Conservation (phyloP, 2,329 filamentous ascomycete species). For the Elsinoe perseae region DNA sequence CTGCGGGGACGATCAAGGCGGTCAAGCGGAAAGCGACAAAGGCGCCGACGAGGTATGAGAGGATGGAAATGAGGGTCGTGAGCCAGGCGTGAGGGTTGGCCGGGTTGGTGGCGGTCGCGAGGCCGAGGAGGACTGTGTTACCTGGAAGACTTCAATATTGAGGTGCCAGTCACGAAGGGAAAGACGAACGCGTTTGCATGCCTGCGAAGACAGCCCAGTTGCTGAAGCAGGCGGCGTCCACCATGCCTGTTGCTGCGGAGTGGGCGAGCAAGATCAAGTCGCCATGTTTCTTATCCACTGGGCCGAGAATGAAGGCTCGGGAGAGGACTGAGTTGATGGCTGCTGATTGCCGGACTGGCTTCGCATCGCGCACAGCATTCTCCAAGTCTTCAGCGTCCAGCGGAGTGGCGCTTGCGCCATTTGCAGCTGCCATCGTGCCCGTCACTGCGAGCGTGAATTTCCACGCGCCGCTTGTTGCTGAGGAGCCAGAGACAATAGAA, state of each 20-base stretch:
- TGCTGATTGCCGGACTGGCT: neutral
- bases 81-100: conserved; percentile 47
- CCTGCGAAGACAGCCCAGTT: conserved; percentile 44
- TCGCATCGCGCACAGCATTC: neutral
- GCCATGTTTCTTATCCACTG: conserved; percentile 26
- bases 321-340: neutral
- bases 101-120: conserved; percentile 49
- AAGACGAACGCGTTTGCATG: conserved; percentile 44
- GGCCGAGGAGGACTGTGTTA: conserved; percentile 57
- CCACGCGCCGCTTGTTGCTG: too few relatives aligned
- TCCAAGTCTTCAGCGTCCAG: neutral
- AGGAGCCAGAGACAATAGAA: neutral
- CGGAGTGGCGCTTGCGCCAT: too few relatives aligned
- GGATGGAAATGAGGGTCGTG: conserved; percentile 47
- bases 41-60: conserved; percentile 48
- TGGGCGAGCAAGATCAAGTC: conserved; percentile 33
- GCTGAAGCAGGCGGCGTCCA: conserved; percentile 42
- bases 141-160: conserved; percentile 33
- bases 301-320: conserved; percentile 21
- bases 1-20: conserved; percentile 32
- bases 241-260: conserved; percentile 41
- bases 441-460: too few relatives aligned
- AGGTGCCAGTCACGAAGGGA: neutral
- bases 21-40: conserved; percentile 38
- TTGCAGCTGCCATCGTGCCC: too few relatives aligned